Conservation (phyloP, 768 basidiomycete genomes). For the Coprinopsis marcescibilis region DNA sequence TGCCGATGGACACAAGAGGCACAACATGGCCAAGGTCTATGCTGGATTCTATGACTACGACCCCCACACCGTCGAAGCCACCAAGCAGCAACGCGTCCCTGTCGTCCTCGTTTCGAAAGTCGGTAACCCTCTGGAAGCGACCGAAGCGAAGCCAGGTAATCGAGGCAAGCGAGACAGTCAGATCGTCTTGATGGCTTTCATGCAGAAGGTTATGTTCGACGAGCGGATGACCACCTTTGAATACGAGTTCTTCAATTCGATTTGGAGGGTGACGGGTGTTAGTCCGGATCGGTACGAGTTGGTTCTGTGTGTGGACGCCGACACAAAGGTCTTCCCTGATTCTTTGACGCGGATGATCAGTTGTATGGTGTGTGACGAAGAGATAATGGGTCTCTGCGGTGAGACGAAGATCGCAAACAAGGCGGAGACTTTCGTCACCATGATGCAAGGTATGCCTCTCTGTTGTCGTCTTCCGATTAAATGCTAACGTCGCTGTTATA, state of each 20-base stretch:
- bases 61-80: conserved; percentile 77
- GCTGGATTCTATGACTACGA: conserved; percentile 98
- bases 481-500: conserved; percentile 26
- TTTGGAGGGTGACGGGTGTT: conserved; percentile 94
- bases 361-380: conserved; percentile 94
- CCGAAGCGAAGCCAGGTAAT: conserved; percentile 92
- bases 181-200: conserved; percentile 94
- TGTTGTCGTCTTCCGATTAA: background rate
- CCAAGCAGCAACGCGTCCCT: conserved; percentile 95
- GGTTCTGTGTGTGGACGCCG: conserved; percentile 93
- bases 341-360: conserved; percentile 93
- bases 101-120: conserved; percentile 94
- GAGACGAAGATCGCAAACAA: conserved; percentile 99
- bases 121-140: conserved; percentile 87
- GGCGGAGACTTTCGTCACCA: conserved; percentile 96
- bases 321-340: conserved; percentile 99
- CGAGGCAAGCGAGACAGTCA: conserved; percentile 98
- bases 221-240: conserved; percentile 99
- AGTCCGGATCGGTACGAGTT: conserved; percentile 95
- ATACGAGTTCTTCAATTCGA: conserved; percentile 98
- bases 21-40: conserved; percentile 99
- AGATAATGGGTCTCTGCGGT: conserved; percentile 98
- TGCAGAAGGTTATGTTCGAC: conserved; percentile 99
- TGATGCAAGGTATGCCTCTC: conserved; percentile 87
- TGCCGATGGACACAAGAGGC: conserved; percentile 98